These are phyloP conservation scores for Cadophora malorum DNA, from an alignment of 2,329 filamentous ascomycete genomes.

Conservation along the genomic window DNA sequence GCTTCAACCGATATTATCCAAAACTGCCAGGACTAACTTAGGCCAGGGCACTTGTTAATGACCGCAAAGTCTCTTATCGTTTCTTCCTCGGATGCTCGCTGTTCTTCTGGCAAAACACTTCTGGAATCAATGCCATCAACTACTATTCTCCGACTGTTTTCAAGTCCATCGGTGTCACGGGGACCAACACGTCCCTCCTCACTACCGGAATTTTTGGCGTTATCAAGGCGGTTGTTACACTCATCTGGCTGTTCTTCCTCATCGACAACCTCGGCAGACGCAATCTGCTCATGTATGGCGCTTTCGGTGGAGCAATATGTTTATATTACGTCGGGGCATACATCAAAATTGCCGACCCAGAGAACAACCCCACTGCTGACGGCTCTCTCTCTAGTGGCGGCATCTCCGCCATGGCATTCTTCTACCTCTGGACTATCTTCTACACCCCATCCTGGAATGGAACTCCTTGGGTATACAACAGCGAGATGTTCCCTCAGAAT, in stretches of 20 bases:
- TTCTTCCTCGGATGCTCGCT: slow-evolving; percentile 53
- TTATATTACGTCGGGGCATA: neutral
- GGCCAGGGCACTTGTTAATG: neutral
- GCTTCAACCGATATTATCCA: neutral
- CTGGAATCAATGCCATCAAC: slow-evolving; percentile 82
- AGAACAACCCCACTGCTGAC: neutral
- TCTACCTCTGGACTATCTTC: neutral
- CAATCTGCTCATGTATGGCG: neutral
- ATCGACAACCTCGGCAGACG: neutral
- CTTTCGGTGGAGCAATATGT: neutral
- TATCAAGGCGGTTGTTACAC: neutral
- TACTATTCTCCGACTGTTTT: slow-evolving; percentile 77
- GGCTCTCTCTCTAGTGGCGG: neutral
- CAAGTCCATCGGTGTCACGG: slow-evolving; percentile 60
- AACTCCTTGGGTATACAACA: neutral
- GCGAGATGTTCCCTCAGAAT: neutral
- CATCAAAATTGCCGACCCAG: neutral
- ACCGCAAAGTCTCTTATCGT: neutral
- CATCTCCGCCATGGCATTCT: neutral
- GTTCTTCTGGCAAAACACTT: slow-evolving; percentile 58
- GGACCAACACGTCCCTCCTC: neutral
- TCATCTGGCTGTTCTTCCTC: neutral
- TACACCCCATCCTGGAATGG: neutral
- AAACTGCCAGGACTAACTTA: neutral
- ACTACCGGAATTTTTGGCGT: neutral